phyloP scores from a whole-genome alignment of 139 green algal species.

The Diplosphaera chodatii region DNA sequence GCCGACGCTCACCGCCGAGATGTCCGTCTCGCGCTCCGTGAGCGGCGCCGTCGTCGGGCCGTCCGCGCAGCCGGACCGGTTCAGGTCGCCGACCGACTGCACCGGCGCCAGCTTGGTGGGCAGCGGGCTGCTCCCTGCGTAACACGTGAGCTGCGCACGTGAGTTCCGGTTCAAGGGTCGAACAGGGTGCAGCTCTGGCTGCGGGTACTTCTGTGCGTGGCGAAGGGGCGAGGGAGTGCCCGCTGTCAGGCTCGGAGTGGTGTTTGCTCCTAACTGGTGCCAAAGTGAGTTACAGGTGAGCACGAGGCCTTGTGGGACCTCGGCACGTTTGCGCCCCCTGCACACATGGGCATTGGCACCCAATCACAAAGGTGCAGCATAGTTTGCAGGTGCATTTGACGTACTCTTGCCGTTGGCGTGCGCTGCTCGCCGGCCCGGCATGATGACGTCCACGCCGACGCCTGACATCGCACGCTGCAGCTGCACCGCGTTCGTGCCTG shows the following conservation, averaged over 20 bases:
- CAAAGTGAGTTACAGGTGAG: no score
- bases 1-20: background rate
- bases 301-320: no score
- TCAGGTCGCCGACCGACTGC: background rate
- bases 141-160: no score
- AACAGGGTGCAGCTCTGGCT: no score
- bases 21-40: background rate
- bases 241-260: no score
- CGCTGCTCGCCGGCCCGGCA: background rate
- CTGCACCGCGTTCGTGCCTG: background rate
- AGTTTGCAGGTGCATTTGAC: background rate
- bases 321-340: no score
- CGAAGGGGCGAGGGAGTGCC: no score
- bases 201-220: no score
- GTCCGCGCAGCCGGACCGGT: background rate
- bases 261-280: no score
- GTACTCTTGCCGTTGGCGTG: background rate
- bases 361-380: no score
- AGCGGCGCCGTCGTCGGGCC: background rate
- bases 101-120: background rate
- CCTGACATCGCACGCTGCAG: background rate
- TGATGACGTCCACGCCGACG: background rate
- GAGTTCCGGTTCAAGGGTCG: no score
- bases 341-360: no score
- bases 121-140: background rate